Conservation (phyloP, 2,329 filamentous ascomycete species). For the Fusarium fujikuroi region DNA sequence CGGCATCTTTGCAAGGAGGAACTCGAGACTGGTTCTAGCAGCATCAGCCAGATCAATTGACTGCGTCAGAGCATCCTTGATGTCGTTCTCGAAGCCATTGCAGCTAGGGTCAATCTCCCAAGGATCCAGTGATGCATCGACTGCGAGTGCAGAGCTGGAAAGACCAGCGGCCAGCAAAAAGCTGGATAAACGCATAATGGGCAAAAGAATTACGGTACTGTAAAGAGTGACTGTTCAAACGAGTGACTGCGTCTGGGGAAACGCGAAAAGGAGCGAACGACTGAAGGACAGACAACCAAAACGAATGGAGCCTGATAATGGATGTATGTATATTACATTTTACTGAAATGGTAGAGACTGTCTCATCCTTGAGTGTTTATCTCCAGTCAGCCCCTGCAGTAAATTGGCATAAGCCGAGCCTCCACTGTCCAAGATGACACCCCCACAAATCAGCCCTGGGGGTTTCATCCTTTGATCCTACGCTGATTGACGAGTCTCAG, state of each 20-base stretch:
- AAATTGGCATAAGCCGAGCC: constrained; percentile 9
- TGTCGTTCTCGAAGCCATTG: not conserved
- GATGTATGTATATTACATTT: not conserved
- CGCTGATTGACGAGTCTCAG: not conserved
- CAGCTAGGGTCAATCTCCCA: constrained; percentile 12
- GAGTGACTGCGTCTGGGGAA: not conserved
- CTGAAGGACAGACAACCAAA: not conserved
- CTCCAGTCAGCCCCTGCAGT: not conserved
- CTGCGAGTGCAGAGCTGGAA: not conserved
- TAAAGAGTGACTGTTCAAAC: constrained; percentile 1
- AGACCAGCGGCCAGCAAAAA: not conserved
- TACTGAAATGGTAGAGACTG: not conserved
- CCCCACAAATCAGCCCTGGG: not conserved
- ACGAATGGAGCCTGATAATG: not conserved
- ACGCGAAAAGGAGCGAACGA: constrained; percentile 1
- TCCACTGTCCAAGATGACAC: not conserved
- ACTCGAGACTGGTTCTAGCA: not conserved
- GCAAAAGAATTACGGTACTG: not conserved
- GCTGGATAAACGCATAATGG: not conserved
- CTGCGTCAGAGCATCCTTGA: constrained; percentile 3
- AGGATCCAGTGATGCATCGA: not conserved
- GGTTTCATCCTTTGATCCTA: not conserved
- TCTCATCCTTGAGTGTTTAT: not conserved
- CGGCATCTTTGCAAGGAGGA: not conserved
- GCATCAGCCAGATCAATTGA: constrained; percentile 13